These are phyloP conservation scores for Ceratocystis diversiconidia DNA, from an alignment of 2,329 filamentous ascomycete genomes.

Conservation along the genomic window DNA sequence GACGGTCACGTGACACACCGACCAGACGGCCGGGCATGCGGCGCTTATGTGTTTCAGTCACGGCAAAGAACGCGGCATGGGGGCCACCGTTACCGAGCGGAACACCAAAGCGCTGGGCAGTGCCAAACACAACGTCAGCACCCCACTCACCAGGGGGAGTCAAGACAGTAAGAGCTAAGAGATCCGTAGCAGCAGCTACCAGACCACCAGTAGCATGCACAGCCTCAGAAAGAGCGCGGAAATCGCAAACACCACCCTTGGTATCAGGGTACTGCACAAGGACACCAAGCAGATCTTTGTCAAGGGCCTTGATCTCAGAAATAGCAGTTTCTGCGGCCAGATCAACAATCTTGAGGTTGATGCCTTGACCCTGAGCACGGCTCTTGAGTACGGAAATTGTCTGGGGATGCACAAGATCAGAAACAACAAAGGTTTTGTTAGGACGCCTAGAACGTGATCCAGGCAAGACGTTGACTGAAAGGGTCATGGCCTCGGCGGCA, in stretches of 20 bases:
- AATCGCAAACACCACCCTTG: slow-evolving; percentile 64
- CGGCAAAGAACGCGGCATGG: slow-evolving; percentile 94
- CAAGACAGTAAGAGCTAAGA: slow-evolving; percentile 72
- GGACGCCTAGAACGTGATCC: slow-evolving; percentile 55
- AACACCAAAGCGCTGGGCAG: slow-evolving; percentile 79
- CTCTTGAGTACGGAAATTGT: slow-evolving; percentile 73
- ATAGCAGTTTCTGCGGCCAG: slow-evolving; percentile 47
- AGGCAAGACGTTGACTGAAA: slow-evolving; percentile 51
- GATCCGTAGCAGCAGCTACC: slow-evolving; percentile 77
- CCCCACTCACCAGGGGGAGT: slow-evolving; percentile 89
- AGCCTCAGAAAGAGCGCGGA: slow-evolving; percentile 55
- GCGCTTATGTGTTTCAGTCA: slow-evolving; percentile 79
- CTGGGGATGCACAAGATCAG: slow-evolving; percentile 67
- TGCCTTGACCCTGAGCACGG: slow-evolving; percentile 80
- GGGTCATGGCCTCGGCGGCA: slow-evolving; percentile 88
- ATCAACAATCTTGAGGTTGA: slow-evolving; percentile 61
- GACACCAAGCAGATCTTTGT: slow-evolving; percentile 73
- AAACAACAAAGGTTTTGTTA: slow-evolving; percentile 74
- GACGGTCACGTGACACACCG: slow-evolving; percentile 79
- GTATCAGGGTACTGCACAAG: slow-evolving; percentile 94
- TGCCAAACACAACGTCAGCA: slow-evolving; percentile 89
- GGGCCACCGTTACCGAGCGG: slow-evolving; percentile 86
- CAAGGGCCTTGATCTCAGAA: slow-evolving; percentile 55
- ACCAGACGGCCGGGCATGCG: slow-evolving; percentile 87
- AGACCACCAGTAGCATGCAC: slow-evolving; percentile 67